Percentiles rank a stretch among this genome's conserved stretches.
Conservation (phyloP, 768 basidiomycete species). For the Trametes elegans region DNA sequence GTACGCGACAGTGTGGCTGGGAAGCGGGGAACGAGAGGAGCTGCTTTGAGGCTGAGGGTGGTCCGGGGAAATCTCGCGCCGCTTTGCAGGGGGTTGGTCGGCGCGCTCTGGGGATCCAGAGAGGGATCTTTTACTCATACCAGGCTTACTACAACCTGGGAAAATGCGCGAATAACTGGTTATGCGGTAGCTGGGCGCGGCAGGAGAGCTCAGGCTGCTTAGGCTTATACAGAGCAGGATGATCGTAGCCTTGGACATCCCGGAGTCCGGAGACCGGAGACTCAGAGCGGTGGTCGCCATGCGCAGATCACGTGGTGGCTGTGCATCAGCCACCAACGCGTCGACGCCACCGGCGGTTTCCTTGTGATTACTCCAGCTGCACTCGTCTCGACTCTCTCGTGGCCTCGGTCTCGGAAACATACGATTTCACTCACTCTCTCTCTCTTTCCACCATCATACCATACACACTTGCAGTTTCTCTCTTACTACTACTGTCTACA, state of each 20-base stretch:
- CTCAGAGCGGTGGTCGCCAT: not conserved
- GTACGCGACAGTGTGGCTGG: slow-evolving; percentile 20
- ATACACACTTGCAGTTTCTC: too few relatives aligned
- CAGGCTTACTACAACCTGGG: too few relatives aligned
- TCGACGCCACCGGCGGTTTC: not conserved
- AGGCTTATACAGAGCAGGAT: too few relatives aligned
- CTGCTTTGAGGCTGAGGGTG: not conserved
- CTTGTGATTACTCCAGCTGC: not conserved
- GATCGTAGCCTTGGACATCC: not conserved
- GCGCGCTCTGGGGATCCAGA: not conserved
- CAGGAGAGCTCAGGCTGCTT: too few relatives aligned
- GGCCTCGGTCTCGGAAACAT: too few relatives aligned
- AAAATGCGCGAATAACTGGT: too few relatives aligned
- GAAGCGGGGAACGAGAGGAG: not conserved
- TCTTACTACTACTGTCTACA: too few relatives aligned
- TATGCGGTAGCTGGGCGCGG: too few relatives aligned
- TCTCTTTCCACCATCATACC: not conserved
- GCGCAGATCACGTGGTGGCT: not conserved
- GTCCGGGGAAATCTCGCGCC: not conserved
- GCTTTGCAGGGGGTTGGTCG: not conserved
- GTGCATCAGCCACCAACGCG: not conserved
- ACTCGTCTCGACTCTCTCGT: not conserved
- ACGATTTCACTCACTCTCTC: too few relatives aligned
- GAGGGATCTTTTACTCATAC: not conserved
- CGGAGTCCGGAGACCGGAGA: not conserved